Conservation (phyloP, 148 eudicot species). For the Persicaria tinctoria region DNA sequence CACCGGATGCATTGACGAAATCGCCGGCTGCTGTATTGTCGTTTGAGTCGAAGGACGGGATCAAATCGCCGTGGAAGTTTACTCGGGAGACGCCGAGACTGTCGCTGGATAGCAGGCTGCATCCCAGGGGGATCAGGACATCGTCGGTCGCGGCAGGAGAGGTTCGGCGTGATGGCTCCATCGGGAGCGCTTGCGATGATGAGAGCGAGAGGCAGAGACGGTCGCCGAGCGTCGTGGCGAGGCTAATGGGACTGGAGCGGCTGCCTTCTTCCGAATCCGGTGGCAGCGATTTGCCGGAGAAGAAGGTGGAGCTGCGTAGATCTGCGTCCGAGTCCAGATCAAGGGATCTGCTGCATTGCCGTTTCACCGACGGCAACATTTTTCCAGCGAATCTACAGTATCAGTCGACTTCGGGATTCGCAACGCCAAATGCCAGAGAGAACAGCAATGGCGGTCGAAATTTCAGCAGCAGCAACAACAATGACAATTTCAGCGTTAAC, state of each 20-base stretch:
- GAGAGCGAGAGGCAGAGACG: conserved; percentile 41
- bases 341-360: conserved; percentile 36
- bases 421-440: conserved; percentile 2
- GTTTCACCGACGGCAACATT: conserved; percentile 21
- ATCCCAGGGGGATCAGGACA: conserved; percentile 45
- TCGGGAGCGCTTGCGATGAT: conserved; percentile 6
- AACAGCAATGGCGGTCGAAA: conserved; percentile 9
- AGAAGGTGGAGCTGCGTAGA: conserved; percentile 57
- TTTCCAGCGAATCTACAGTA: conserved; percentile 1
- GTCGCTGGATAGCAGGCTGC: conserved; percentile 78
- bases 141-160: neutral
- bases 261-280: conserved; percentile 23
- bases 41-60: conserved; percentile 37
- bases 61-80: conserved; percentile 66
- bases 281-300: conserved; percentile 14
- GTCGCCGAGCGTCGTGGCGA: conserved; percentile 82
- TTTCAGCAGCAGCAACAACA: conserved; percentile 8
- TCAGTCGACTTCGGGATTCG: neutral
- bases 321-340: conserved; percentile 92
- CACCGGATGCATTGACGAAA: neutral
- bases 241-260: conserved; percentile 86
- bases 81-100: conserved; percentile 70
- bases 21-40: neutral
- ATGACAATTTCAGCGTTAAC: neutral
- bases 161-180: conserved; percentile 2